A percentile compares a stretch with the other conserved stretches of the same genome.
Evolutionary conservation across 177 flowering plant genomes (phyloP).

Genomic region (Vitis hybrid): DNA sequence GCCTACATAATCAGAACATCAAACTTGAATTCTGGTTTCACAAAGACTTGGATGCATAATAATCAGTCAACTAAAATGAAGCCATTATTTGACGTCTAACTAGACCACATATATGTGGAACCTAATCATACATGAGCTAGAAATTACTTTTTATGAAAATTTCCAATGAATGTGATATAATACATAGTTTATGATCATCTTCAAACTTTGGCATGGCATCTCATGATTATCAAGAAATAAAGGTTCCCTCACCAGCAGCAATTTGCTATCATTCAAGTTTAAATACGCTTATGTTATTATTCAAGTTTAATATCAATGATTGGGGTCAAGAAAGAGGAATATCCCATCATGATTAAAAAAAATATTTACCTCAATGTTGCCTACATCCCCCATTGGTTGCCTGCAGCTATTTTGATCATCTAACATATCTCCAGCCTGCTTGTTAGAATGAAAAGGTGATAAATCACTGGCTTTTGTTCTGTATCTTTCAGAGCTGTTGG

Average conservation of each 20-base stretch:
- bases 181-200: too few species aligned
- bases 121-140: too few species aligned
- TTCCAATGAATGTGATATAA: too few species aligned
- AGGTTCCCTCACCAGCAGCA: too few species aligned
- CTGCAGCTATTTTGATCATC: conserved; percentile 28
- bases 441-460: conserved; percentile 32
- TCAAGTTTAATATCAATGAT: not conserved
- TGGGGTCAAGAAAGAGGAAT: not conserved
- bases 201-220: too few species aligned
- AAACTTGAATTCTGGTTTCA: not conserved
- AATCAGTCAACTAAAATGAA: not conserved
- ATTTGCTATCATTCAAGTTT: too few species aligned
- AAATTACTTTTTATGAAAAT: too few species aligned
- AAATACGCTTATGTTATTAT: not conserved
- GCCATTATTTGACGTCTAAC: not conserved
- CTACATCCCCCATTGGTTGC: conserved; percentile 61
- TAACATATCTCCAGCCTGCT: conserved; percentile 20
- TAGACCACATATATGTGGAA: too few species aligned
- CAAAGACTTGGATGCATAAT: not conserved
- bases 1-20: conserved; percentile 29
- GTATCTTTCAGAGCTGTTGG: conserved; percentile 31
- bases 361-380: conserved; percentile 54
- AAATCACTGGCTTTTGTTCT: conserved; percentile 30
- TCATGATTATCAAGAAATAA: too few species aligned
- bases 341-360: not conserved